Conservation (phyloP, 2,329 filamentous ascomycete species). For the Fusarium protoensiforme region DNA sequence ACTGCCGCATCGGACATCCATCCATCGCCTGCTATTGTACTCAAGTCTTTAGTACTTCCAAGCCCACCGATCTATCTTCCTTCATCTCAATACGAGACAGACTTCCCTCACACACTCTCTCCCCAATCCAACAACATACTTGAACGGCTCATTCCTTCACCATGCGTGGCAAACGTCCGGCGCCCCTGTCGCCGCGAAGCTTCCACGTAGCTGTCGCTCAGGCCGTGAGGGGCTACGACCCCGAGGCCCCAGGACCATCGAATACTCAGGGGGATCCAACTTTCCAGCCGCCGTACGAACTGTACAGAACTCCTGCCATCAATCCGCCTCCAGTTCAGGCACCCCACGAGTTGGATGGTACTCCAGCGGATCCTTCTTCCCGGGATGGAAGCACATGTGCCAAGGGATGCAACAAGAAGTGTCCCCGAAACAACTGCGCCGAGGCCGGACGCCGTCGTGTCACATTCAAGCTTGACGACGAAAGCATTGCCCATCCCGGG, state of each 20-base stretch:
- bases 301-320: background rate
- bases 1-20: background rate
- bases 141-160: background rate
- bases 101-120: background rate
- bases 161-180: slow-evolving; percentile 1
- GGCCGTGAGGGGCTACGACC: background rate
- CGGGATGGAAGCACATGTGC: background rate
- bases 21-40: background rate
- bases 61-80: background rate
- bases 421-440: background rate
- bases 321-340: background rate
- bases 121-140: background rate
- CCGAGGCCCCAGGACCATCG: background rate
- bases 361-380: background rate
- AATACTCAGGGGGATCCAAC: background rate
- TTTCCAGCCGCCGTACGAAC: background rate
- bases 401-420: slow-evolving; percentile 2
- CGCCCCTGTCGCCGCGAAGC: slow-evolving; percentile 4
- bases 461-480: slow-evolving; percentile 2
- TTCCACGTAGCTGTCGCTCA: slow-evolving; percentile 2
- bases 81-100: background rate
- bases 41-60: background rate
- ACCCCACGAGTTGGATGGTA: background rate
- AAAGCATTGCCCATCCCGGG: background rate
- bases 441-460: background rate